Conservation (phyloP, 371 early-diverging fungal genomes). For the Mortierella sp. region DNA sequence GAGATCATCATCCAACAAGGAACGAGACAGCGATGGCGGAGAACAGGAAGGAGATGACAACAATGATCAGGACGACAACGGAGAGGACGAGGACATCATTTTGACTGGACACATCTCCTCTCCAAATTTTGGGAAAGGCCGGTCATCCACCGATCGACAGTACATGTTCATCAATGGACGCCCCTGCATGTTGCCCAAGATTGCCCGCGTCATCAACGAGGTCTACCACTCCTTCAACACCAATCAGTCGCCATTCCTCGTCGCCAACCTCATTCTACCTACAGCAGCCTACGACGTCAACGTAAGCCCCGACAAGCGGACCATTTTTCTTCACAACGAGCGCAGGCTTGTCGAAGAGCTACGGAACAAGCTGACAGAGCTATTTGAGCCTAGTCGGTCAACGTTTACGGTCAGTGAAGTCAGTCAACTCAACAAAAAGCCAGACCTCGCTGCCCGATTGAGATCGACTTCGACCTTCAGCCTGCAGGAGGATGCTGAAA, state of each 20-base stretch:
- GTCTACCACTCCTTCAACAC: slow-evolving; percentile 77
- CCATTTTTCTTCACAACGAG: slow-evolving; percentile 88
- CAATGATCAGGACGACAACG: slow-evolving; percentile 10
- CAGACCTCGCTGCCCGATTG: slow-evolving; percentile 21
- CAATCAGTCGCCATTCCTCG: slow-evolving; percentile 85
- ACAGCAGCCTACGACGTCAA: slow-evolving; percentile 88
- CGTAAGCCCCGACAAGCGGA: slow-evolving; percentile 96
- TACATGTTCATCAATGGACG: slow-evolving; percentile 91
- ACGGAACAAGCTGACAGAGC: slow-evolving; percentile 61
- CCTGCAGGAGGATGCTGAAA: neutral
- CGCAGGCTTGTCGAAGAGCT: slow-evolving; percentile 66
- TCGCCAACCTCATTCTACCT: slow-evolving; percentile 78
- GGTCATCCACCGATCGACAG: slow-evolving; percentile 87
- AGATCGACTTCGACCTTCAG: neutral
- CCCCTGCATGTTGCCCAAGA: slow-evolving; percentile 87
- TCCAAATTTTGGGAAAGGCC: slow-evolving; percentile 76
- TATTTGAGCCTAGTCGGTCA: slow-evolving; percentile 75
- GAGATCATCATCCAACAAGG: neutral
- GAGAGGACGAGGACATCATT: slow-evolving; percentile 18
- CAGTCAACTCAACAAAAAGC: slow-evolving; percentile 40
- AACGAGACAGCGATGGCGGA: neutral
- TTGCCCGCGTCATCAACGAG: slow-evolving; percentile 83
- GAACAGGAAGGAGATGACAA: neutral
- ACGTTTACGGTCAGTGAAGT: slow-evolving; percentile 61
- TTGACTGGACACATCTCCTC: slow-evolving; percentile 77